Percentiles rank a stretch among this genome's conserved stretches.
Evolutionary conservation across 495 filamentous ascomycete genomes (phyloP).

Genomic region (Corynascus novoguineensis): DNA sequence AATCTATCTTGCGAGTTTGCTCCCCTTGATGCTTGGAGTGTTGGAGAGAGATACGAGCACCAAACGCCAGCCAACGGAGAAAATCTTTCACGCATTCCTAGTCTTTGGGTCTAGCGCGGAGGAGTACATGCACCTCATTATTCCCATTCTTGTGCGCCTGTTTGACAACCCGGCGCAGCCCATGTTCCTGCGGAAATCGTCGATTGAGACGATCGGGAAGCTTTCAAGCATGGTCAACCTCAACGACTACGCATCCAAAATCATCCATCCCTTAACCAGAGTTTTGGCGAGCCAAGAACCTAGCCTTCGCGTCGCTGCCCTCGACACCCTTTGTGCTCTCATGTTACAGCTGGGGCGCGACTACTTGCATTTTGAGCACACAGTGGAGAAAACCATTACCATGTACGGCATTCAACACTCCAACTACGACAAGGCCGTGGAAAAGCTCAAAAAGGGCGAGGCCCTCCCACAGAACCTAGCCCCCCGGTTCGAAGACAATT

Average conservation of each 20-base stretch:
- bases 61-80: constrained; percentile 72
- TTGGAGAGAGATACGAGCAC: constrained; percentile 77
- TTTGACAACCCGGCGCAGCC: constrained; percentile 83
- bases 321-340: constrained; percentile 91
- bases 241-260: constrained; percentile 90
- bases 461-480: constrained; percentile 90
- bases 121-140: constrained; percentile 98
- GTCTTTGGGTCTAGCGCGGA: constrained; percentile 95
- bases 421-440: constrained; percentile 85
- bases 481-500: constrained; percentile 69
- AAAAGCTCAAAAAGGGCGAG: constrained; percentile 89
- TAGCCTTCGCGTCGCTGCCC: constrained; percentile 71
- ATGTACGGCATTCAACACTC: constrained; percentile 69
- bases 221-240: constrained; percentile 96
- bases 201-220: constrained; percentile 91
- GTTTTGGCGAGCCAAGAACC: constrained; percentile 67
- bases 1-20: constrained; percentile 77
- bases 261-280: constrained; percentile 82
- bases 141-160: constrained; percentile 87
- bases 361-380: constrained; percentile 86
- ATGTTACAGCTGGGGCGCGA: constrained; percentile 95
- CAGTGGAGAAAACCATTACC: constrained; percentile 73
- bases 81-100: constrained; percentile 87
- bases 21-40: constrained; percentile 88
- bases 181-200: constrained; percentile 68